Conservation (phyloP, 176 grass and related monocot species). For the Hyparrhenia diplandra region DNA sequence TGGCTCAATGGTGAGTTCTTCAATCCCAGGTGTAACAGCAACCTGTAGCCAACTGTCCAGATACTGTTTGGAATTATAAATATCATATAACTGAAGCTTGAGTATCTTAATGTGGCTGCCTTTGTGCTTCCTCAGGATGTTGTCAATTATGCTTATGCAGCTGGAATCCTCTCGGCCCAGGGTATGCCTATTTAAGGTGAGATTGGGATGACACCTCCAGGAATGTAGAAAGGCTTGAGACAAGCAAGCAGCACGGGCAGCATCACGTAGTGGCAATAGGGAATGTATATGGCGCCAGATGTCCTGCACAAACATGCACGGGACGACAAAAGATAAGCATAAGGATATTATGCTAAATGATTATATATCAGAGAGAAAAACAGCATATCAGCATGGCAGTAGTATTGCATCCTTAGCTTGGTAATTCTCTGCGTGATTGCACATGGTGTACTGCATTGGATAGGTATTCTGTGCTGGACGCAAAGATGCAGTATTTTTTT, state of each 20-base stretch:
- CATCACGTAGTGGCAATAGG: constrained; percentile 1
- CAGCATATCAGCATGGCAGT: too few species aligned
- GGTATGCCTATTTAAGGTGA: neutral
- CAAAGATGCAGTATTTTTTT: too few species aligned
- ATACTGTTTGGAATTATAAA: neutral
- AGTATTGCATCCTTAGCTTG: too few species aligned
- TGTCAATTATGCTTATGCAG: neutral
- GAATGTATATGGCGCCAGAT: constrained; percentile 8
- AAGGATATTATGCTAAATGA: too few species aligned
- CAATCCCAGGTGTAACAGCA: constrained; percentile 22
- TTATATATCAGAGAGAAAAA: too few species aligned
- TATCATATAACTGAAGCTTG: neutral
- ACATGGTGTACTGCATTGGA: too few species aligned
- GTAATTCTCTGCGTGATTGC: too few species aligned
- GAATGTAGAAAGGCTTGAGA: neutral
- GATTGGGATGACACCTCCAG: neutral
- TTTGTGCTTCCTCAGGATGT: neutral
- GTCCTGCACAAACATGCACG: neutral
- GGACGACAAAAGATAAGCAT: neutral
- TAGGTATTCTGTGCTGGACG: too few species aligned
- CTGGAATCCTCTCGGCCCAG: neutral
- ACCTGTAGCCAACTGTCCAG: neutral
- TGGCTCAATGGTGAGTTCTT: neutral
- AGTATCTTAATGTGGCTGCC: neutral
- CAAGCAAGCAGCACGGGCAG: constrained; percentile 17